Evolutionary conservation across 2,329 filamentous ascomycete species (phyloP), one percentile per base, ranked within the genome.

Genomic region (Monosporascus sp.): DNA sequence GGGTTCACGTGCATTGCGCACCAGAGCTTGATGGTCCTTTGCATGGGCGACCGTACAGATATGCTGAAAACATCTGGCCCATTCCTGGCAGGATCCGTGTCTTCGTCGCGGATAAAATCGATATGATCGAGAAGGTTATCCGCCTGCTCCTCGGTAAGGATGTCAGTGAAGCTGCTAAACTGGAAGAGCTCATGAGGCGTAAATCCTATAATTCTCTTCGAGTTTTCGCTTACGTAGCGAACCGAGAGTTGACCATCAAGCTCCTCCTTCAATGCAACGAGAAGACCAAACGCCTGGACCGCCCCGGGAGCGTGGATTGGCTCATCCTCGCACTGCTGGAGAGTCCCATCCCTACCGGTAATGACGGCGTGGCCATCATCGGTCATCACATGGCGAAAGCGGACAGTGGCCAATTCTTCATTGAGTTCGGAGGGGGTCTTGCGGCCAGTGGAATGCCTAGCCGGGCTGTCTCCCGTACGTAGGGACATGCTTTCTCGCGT

Each of bases 251-350:
- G 82, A 3, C 86, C 87, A 38, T 88, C 85, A 0, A 72, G 66
- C 51, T 89, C 84, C 66, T 92, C 88, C 51, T 85, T 81, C 20
- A 96, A 69, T 0, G 86, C 90, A 35, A 96, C 63, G 24, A 96
- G 74, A 4, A 89, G 76, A 1, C 91, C 91, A 61, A 96, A 96
- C 1, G 82, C 78, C 67, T 96, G 91, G 1, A 92, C 73, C 1
- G 89, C 88, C 36, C 90, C 90, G 1, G 91, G 91, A 1, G 90
- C 87, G 59, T 93, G 90, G 25, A 96, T 96, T 0, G 91, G 90
- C 63, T 96, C 91, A 63, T 96, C 91, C 68, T 96, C 91, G 65
- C 91, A 96, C 50, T 84, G 81, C 65, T 95, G 88, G 45, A 94
- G 72, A 1, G 79, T 82, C 2, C 84, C 86, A 50, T 90, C 85